These are phyloP conservation scores for Saccharomycopsis sp. DNA, from an alignment of 805 yeast species.

Conservation along the genomic window DNA sequence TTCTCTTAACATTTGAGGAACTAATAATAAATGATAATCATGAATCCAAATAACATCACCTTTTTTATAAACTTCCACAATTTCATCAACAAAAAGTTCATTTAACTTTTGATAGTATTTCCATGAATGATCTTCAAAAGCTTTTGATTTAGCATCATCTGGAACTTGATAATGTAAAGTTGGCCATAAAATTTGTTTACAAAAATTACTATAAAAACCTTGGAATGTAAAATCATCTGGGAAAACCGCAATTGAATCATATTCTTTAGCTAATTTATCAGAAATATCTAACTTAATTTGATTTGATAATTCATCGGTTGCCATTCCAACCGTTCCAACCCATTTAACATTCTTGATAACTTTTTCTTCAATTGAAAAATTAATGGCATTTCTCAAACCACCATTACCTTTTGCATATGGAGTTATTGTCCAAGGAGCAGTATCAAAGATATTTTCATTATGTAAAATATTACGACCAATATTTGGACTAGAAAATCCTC, in stretches of 20 bases:
- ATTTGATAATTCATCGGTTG: slow-evolving; percentile 69
- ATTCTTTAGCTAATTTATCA: slow-evolving; percentile 33
- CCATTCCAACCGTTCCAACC: slow-evolving; percentile 91
- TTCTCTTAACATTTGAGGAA: slow-evolving; percentile 75
- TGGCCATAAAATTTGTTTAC: slow-evolving; percentile 96
- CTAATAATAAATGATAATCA: slow-evolving; percentile 83
- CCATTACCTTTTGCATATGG: slow-evolving; percentile 74
- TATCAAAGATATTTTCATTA: slow-evolving; percentile 29
- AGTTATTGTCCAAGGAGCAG: slow-evolving; percentile 65
- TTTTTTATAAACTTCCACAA: slow-evolving; percentile 54
- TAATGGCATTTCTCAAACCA: slow-evolving; percentile 77
- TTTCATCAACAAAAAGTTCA: slow-evolving; percentile 66
- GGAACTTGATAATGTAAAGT: slow-evolving; percentile 91
- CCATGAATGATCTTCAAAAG: slow-evolving; percentile 95
- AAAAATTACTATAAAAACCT: slow-evolving; percentile 85
- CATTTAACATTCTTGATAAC: slow-evolving; percentile 39
- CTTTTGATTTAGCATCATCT: slow-evolving; percentile 86
- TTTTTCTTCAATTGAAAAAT: slow-evolving; percentile 39
- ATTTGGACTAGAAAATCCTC: slow-evolving; percentile 63
- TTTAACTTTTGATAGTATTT: slow-evolving; percentile 67
- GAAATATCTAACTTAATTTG: slow-evolving; percentile 45
- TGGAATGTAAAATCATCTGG: slow-evolving; percentile 72
- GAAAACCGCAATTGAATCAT: slow-evolving; percentile 53
- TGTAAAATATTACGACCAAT: slow-evolving; percentile 34
- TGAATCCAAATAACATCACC: slow-evolving; percentile 88